Evolutionary conservation across 192 early-diverging fungal genomes (phyloP).

Genomic region (Rhizoclosmatium globosum): DNA sequence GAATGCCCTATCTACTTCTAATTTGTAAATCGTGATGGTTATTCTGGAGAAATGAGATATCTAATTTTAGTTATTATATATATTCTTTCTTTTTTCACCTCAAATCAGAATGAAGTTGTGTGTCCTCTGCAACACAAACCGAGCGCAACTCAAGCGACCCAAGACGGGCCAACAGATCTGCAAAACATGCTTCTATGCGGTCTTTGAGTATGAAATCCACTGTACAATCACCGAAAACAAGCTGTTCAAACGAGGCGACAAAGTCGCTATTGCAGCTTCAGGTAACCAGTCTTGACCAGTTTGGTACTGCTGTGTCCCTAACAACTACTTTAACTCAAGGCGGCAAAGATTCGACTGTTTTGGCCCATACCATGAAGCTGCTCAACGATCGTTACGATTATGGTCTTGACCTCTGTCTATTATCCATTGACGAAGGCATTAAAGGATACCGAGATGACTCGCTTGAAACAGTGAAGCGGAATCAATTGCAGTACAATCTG

Average conservation of each 20-base stretch:
- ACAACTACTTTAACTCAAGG: not conserved
- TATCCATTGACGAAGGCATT: constrained; percentile 98
- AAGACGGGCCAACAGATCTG: constrained; percentile 92
- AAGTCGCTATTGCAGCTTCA: constrained; percentile 93
- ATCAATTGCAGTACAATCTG: constrained; percentile 91
- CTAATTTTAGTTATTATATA: not conserved
- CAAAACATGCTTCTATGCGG: constrained; percentile 88
- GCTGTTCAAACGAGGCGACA: constrained; percentile 86
- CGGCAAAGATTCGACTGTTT: constrained; percentile 87
- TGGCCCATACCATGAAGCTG: constrained; percentile 92
- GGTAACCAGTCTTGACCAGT: constrained; percentile 66
- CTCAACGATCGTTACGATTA: constrained; percentile 94
- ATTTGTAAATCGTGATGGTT: too few relatives aligned
- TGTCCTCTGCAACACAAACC: constrained; percentile 69
- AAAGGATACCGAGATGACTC: constrained; percentile 98
- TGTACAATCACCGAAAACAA: constrained; percentile 84
- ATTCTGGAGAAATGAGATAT: too few relatives aligned
- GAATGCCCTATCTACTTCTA: too few relatives aligned
- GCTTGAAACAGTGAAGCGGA: constrained; percentile 96
- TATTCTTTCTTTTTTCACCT: not conserved
- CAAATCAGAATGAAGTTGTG: constrained; percentile 53
- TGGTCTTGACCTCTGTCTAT: constrained; percentile 87
- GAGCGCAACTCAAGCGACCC: constrained; percentile 90
- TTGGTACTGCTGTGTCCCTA: not conserved
- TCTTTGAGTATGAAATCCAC: constrained; percentile 95